Evolutionary conservation across 2,329 filamentous ascomycete species (phyloP).

Genomic region (Pestalotiopsis sp.): DNA sequence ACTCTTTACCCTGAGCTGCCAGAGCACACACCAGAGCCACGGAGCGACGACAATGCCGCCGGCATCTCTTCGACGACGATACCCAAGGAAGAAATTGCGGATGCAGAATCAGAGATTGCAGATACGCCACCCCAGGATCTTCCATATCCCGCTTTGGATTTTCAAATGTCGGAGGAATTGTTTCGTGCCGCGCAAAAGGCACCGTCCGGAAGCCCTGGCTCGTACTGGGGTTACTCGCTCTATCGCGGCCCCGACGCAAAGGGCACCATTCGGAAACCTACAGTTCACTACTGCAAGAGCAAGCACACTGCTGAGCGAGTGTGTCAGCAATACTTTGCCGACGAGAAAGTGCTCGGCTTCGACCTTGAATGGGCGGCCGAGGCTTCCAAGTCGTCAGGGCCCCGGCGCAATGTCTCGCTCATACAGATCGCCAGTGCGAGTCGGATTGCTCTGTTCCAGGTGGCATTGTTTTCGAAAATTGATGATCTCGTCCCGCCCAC

Average conservation of each 20-base stretch:
- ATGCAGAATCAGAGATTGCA: constrained; percentile 16
- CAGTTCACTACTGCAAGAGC: constrained; percentile 77
- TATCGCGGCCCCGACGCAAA: constrained; percentile 60
- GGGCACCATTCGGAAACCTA: constrained; percentile 53
- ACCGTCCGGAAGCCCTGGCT: constrained; percentile 44
- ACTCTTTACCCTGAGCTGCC: neutral
- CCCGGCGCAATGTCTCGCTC: constrained; percentile 74
- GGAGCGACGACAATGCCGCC: neutral
- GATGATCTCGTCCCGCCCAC: constrained; percentile 70
- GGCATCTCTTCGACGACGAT: neutral
- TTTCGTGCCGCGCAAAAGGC: constrained; percentile 54
- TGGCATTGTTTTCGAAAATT: constrained; percentile 63
- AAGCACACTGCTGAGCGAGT: constrained; percentile 69
- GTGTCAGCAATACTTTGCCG: constrained; percentile 65
- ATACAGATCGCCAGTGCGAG: constrained; percentile 81
- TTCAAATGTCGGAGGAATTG: constrained; percentile 47
- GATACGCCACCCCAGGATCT: constrained; percentile 16
- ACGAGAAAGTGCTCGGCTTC: constrained; percentile 77
- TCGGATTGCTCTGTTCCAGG: constrained; percentile 79
- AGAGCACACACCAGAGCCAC: neutral
- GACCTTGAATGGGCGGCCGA: constrained; percentile 82
- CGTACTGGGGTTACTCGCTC: constrained; percentile 70
- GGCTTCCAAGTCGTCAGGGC: constrained; percentile 45
- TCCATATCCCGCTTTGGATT: constrained; percentile 31
- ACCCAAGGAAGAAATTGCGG: neutral